Percentiles rank a stretch among this genome's conserved stretches.
phyloP scores from a whole-genome alignment of 306 rosid genomes.

The Vachellia pachyceras region DNA sequence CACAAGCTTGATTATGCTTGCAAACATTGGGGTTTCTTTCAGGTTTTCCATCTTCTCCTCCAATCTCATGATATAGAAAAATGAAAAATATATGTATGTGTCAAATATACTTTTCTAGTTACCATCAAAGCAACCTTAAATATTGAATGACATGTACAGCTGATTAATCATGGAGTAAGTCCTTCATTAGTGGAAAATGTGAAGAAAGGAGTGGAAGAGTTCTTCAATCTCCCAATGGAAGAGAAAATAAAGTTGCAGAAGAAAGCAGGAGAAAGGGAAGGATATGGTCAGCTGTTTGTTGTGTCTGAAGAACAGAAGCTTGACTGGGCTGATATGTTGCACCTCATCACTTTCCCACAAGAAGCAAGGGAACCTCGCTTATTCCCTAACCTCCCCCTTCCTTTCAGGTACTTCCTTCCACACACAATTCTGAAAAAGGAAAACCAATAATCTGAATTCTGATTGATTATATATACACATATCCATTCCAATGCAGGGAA shows the following conservation, averaged over 20 bases:
- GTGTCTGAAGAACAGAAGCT: constrained; percentile 58
- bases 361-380: constrained; percentile 51
- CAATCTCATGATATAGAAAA: no score
- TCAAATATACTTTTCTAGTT: no score
- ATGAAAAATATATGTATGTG: no score
- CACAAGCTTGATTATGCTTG: constrained; percentile 8
- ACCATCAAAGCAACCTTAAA: not conserved
- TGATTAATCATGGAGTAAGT: constrained; percentile 48
- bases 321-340: constrained; percentile 54
- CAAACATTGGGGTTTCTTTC: constrained; percentile 17
- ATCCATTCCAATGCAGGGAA: not conserved
- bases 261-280: constrained; percentile 45
- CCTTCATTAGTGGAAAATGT: constrained; percentile 45
- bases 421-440: no score
- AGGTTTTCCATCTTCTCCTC: not conserved
- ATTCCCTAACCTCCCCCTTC: constrained; percentile 32
- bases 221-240: constrained; percentile 49
- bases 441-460: no score
- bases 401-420: not conserved
- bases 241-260: constrained; percentile 49
- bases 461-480: no score
- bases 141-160: not conserved
- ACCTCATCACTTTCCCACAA: constrained; percentile 31
- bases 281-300: constrained; percentile 57
- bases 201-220: constrained; percentile 38